Evolutionary conservation across 352 stramenopile genomes (phyloP), one percentile per base, ranked within the genome.

Genomic region (Pythium rishiriense): DNA sequence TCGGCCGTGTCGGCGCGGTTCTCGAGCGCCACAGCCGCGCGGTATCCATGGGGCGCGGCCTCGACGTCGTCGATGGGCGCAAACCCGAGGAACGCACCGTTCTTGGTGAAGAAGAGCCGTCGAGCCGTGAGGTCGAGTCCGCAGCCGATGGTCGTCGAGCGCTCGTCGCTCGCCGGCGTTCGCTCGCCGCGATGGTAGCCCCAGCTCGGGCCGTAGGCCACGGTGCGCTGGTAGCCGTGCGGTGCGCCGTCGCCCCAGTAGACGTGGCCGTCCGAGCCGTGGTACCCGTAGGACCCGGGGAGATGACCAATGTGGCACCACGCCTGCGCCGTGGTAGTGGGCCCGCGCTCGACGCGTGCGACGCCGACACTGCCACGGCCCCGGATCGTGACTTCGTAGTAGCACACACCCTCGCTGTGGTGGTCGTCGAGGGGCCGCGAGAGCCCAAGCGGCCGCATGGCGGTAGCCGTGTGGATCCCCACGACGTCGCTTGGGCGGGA

Each of bases 261-360:
- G 37, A 79, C 25, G 7, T 42, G 46, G 11, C 66, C 61, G 54
- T 72, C 52, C 31, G 75, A 61, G 15, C 68, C 62, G 54, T 79
- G 71, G 64, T 74, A 79, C 31, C 74, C 74, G 52, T 78, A 78
- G 15, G 74, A 79, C 6, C 64, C 48, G 1, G 64, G 53, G 22
- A 56, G 64, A 68, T 68, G 76, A 0, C 74, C 74, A 6, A 81
- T 58, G 57, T 81, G 74, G 31, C n/a, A 46, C 42, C 69, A 60
- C 2, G 67, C 72, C 10, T 68, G 64, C 49, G 66, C 69, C n/a
- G 57, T 81, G 74, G 31, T n/a, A 46, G 33, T 69, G 56, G 1
- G 67, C 72, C 10, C 70, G 64, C 49, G 66, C 69, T 48, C 56
- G 26, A 76, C 21, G 0, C 58, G 59, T 2, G 68, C 68, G 19